phyloP scores from a whole-genome alignment of 2,329 filamentous ascomycete species.

The Aplosporella prunicola region DNA sequence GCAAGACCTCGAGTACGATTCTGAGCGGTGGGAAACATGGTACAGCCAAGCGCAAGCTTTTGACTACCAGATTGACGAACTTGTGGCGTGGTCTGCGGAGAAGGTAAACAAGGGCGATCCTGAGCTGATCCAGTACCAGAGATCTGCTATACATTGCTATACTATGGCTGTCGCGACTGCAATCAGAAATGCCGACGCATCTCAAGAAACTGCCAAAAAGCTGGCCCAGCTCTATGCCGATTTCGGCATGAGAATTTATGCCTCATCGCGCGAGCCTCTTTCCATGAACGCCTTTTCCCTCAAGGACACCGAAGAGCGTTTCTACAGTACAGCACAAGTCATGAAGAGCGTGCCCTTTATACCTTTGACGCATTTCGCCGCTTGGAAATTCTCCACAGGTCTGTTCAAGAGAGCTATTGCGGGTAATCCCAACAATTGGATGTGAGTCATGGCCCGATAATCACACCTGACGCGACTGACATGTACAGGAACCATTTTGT shows the following conservation, averaged over 20 bases:
- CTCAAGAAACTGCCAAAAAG: constrained; percentile 44
- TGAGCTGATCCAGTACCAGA: constrained; percentile 66
- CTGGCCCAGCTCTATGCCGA: constrained; percentile 59
- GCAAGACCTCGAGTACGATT: constrained; percentile 73
- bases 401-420: constrained; percentile 51
- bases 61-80: constrained; percentile 79
- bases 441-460: constrained; percentile 34
- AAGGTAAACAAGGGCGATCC: constrained; percentile 77
- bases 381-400: constrained; percentile 55
- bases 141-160: constrained; percentile 72
- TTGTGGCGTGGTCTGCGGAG: constrained; percentile 79
- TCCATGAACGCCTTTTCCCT: constrained; percentile 57
- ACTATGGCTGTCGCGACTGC: constrained; percentile 58
- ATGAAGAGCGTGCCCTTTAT: constrained; percentile 41
- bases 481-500: constrained; percentile 51
- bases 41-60: constrained; percentile 79
- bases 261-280: constrained; percentile 59
- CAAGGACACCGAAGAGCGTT: constrained; percentile 49
- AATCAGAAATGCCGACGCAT: constrained; percentile 46
- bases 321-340: constrained; percentile 39
- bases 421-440: constrained; percentile 54
- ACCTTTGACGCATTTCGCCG: constrained; percentile 48
- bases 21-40: constrained; percentile 82
- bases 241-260: constrained; percentile 59
- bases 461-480: not conserved